These are phyloP conservation scores for Sporothrix brasiliensis DNA, from an alignment of 2,329 filamentous ascomycete genomes.

Conservation along the genomic window DNA sequence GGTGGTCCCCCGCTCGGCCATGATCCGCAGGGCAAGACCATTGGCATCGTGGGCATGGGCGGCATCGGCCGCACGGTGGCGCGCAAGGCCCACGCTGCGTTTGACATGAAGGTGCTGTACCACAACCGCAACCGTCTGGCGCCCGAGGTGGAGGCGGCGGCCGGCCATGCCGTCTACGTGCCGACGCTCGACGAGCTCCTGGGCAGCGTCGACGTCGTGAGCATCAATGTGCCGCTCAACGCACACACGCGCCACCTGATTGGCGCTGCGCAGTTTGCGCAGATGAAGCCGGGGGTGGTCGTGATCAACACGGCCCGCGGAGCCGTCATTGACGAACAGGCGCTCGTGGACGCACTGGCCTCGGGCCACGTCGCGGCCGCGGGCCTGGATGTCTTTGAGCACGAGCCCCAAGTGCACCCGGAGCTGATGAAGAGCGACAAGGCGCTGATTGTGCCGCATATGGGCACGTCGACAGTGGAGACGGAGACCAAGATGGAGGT, in stretches of 20 bases:
- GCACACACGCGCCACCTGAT: slow-evolving; percentile 47
- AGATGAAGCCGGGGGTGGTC: slow-evolving; percentile 55
- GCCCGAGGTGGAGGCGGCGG: slow-evolving; percentile 52
- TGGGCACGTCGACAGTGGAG: slow-evolving; percentile 80
- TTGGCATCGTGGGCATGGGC: slow-evolving; percentile 64
- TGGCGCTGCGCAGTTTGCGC: slow-evolving; percentile 47
- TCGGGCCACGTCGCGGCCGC: slow-evolving; percentile 50
- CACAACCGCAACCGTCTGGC: slow-evolving; percentile 51
- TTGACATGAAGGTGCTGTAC: slow-evolving; percentile 62
- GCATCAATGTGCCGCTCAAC: slow-evolving; percentile 53
- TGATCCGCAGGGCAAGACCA: slow-evolving; percentile 58
- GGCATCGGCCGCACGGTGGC: slow-evolving; percentile 59
- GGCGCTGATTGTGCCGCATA: slow-evolving; percentile 78
- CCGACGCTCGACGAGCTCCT: slow-evolving; percentile 50
- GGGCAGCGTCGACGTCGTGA: slow-evolving; percentile 51
- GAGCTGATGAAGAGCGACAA: slow-evolving; percentile 70
- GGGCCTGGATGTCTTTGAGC: slow-evolving; percentile 56
- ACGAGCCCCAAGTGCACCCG: slow-evolving; percentile 67
- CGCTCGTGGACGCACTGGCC: slow-evolving; percentile 52
- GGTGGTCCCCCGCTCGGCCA: slow-evolving; percentile 62
- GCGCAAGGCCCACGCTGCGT: slow-evolving; percentile 62
- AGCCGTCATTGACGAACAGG: slow-evolving; percentile 55
- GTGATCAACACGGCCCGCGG: slow-evolving; percentile 62
- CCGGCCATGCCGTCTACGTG: slow-evolving; percentile 53
- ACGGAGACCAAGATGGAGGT: slow-evolving; percentile 44